These are phyloP conservation scores for Musa troglodytarum DNA, from an alignment of 176 grass and related monocot species.

Conservation along the genomic window DNA sequence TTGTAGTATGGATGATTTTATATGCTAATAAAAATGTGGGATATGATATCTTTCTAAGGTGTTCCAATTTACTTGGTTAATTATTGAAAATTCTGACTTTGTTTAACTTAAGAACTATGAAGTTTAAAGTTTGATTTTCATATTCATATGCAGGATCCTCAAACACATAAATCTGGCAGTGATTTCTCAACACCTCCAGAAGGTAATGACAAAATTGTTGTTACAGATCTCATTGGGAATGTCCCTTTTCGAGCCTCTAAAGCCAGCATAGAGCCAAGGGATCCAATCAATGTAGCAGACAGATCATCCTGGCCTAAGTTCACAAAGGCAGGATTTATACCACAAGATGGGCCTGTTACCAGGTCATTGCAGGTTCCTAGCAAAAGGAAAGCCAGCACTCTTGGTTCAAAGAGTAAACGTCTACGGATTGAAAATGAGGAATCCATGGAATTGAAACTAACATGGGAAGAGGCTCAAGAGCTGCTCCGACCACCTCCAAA, in stretches of 20 bases:
- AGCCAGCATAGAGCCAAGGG: slow-evolving; percentile 32
- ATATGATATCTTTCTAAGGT: too few relatives aligned
- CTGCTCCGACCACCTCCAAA: slow-evolving; percentile 70
- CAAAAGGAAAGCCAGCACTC: slow-evolving; percentile 71
- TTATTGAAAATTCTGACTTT: too few relatives aligned
- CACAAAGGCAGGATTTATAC: slow-evolving; percentile 38
- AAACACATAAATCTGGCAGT: slow-evolving; percentile 55
- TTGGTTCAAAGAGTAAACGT: slow-evolving; percentile 71
- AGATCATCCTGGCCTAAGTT: slow-evolving; percentile 26
- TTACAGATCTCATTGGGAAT: slow-evolving; percentile 35
- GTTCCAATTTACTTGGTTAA: too few relatives aligned
- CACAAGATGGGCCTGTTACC: slow-evolving; percentile 44
- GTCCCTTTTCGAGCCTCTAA: slow-evolving; percentile 35
- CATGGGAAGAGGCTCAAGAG: slow-evolving; percentile 96
- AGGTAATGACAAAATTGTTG: slow-evolving; percentile 33
- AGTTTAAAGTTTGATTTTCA: slow-evolving; percentile 5
- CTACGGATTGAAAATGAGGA: slow-evolving; percentile 84
- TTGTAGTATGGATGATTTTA: too few relatives aligned
- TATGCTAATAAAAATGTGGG: too few relatives aligned
- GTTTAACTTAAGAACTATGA: neutral
- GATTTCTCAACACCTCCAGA: slow-evolving; percentile 35
- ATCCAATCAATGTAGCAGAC: slow-evolving; percentile 32
- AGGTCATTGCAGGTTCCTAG: slow-evolving; percentile 35
- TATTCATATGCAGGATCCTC: slow-evolving; percentile 45
- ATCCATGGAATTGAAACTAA: slow-evolving; percentile 92